phyloP scores from a whole-genome alignment of 208 protist genomes.

The Crithidia acanthocephali region DNA sequence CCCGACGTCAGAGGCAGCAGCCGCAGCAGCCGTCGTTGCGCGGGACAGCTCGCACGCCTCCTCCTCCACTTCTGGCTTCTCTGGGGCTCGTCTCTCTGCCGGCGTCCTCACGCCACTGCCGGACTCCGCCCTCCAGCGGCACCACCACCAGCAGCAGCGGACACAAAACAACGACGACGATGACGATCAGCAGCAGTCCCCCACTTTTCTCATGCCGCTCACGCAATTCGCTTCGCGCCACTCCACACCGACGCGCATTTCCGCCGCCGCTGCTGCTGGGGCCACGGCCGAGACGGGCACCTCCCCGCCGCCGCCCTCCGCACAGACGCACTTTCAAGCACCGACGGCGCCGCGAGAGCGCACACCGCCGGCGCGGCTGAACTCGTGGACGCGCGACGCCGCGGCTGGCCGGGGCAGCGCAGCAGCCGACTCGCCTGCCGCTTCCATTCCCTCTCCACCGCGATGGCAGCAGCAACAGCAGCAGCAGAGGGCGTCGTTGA shows the following conservation, averaged over 20 bases:
- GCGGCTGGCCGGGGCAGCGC: background rate
- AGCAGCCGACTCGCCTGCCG: background rate
- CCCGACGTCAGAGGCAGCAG: no score
- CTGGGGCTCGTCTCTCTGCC: background rate
- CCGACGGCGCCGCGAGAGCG: no score
- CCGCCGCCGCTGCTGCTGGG: no score
- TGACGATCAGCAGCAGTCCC: background rate
- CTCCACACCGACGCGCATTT: background rate
- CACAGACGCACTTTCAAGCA: no score
- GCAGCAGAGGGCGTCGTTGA: background rate
- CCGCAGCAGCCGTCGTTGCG: background rate
- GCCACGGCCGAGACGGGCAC: no score
- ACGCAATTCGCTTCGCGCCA: background rate
- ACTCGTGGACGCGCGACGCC: no score
- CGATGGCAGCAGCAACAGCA: conserved; percentile 3
- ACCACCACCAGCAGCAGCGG: conserved; percentile 1
- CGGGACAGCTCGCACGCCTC: background rate
- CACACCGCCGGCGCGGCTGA: no score
- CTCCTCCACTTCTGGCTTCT: background rate
- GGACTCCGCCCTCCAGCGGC: background rate
- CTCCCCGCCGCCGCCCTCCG: no score
- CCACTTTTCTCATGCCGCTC: no score
- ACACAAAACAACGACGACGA: no score
- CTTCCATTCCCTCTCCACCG: background rate
- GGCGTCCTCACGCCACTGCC: conserved; percentile 4